phyloP scores from a whole-genome alignment of 768 basidiomycete genomes.

The Rhizopogon sp. region DNA sequence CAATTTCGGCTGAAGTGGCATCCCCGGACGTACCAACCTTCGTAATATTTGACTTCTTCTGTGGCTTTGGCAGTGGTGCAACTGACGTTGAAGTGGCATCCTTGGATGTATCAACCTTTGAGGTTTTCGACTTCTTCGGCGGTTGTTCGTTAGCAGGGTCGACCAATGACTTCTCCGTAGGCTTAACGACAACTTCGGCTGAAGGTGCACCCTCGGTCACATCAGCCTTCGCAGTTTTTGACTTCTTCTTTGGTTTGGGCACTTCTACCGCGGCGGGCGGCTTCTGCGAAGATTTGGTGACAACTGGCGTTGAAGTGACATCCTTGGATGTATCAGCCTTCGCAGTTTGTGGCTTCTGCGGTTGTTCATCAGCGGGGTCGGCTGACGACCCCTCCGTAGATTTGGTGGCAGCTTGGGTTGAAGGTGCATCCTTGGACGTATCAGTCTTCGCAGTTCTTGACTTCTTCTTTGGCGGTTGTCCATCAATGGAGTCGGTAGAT shows the following conservation, averaged over 20 bases:
- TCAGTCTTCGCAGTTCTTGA: slow-evolving; percentile 5
- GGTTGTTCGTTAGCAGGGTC: too few relatives aligned
- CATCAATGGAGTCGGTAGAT: too few relatives aligned
- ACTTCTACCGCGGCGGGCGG: background rate
- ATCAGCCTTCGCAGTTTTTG: background rate
- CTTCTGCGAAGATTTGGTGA: background rate
- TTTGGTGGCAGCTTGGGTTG: background rate
- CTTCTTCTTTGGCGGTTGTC: background rate
- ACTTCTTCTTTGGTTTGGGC: slow-evolving; percentile 2
- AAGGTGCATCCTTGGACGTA: background rate
- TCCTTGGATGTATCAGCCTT: slow-evolving; percentile 12
- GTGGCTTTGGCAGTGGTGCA: background rate
- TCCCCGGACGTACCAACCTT: slow-evolving; percentile 3
- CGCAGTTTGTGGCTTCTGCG: background rate
- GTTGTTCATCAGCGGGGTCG: background rate
- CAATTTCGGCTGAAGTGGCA: background rate
- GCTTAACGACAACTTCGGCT: background rate
- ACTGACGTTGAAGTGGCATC: background rate
- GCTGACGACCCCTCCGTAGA: slow-evolving; percentile 6
- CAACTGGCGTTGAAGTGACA: background rate
- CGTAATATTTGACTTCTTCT: background rate
- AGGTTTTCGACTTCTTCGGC: background rate
- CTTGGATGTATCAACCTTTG: background rate
- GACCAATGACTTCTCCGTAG: slow-evolving; percentile 2
- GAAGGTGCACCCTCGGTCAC: background rate